Evolutionary conservation across 176 grass and related monocot species (phyloP).

Genomic region (Chrysopogon serrulatus): DNA sequence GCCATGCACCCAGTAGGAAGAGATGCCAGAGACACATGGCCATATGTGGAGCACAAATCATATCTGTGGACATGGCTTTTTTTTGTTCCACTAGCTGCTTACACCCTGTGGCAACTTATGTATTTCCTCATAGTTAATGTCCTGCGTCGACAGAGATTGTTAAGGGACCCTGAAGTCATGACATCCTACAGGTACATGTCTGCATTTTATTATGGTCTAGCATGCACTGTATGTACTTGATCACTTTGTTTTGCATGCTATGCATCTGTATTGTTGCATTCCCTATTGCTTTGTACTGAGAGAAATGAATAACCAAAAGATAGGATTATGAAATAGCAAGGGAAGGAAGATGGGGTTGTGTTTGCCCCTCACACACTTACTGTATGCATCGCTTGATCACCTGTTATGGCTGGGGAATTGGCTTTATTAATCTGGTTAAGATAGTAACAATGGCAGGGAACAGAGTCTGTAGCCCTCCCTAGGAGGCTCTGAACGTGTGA

Average conservation of each 20-base stretch:
- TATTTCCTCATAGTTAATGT: slow-evolving; percentile 93
- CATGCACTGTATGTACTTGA: not conserved
- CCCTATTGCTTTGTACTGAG: not conserved
- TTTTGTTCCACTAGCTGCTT: slow-evolving; percentile 91
- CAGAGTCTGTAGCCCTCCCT: too few species aligned
- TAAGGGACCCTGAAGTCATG: slow-evolving; percentile 97
- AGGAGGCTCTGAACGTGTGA: too few species aligned
- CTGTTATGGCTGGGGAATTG: too few species aligned
- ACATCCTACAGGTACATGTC: slow-evolving; percentile 85
- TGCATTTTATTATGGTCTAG: not conserved
- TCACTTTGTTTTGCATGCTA: slow-evolving; percentile 3
- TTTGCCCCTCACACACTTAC: not conserved
- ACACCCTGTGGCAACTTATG: slow-evolving; percentile 88
- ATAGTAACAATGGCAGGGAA: too few species aligned
- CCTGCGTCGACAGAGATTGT: slow-evolving; percentile 74
- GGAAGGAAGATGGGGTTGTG: not conserved
- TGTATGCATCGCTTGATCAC: not conserved
- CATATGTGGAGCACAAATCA: slow-evolving; percentile 87
- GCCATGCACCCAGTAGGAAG: slow-evolving; percentile 95
- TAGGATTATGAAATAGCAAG: not conserved
- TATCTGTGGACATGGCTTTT: slow-evolving; percentile 96
- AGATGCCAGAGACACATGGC: slow-evolving; percentile 82
- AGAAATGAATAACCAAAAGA: not conserved
- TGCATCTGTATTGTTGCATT: not conserved
- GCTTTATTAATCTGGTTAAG: too few species aligned